Percentiles rank a stretch among this genome's conserved stretches.
Conservation (phyloP, 805 yeast species). For the Hanseniaspora guilliermondii region DNA sequence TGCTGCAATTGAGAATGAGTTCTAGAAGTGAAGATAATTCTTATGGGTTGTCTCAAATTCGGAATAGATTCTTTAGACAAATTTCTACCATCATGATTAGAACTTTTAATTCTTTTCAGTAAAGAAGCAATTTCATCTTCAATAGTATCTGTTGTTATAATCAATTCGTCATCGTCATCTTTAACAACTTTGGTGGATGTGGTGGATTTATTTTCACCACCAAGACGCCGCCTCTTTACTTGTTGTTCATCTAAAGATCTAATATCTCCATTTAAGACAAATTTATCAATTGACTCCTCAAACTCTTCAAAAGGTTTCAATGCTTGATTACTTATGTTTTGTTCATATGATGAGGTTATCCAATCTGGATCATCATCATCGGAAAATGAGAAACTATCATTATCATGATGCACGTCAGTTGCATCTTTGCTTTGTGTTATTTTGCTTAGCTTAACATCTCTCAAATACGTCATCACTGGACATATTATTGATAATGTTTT, state of each 20-base stretch:
- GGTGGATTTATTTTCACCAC: conserved; percentile 18
- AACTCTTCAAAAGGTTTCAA: conserved; percentile 24
- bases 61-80: conserved; percentile 8
- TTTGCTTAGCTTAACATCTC: conserved; percentile 33
- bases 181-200: conserved; percentile 14
- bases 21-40: conserved; percentile 65
- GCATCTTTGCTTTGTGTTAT: conserved; percentile 11
- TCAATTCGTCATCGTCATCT: conserved; percentile 28
- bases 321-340: conserved; percentile 21
- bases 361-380: conserved; percentile 57
- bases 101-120: conserved; percentile 29
- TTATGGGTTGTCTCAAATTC: conserved; percentile 28
- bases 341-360: conserved; percentile 38
- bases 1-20: conserved; percentile 85
- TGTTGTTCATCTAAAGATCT: conserved; percentile 12
- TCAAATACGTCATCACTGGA: conserved; percentile 70
- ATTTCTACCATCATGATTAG: conserved; percentile 14
- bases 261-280: conserved; percentile 16
- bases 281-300: conserved; percentile 27
- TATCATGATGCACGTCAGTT: conserved; percentile 17
- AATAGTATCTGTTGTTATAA: conserved; percentile 22
- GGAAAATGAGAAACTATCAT: conserved; percentile 20
- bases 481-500: conserved; percentile 82
- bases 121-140: conserved; percentile 24
- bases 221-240: conserved; percentile 17